phyloP scores from a whole-genome alignment of 1,139 yeast genomes.

The Kurtzmaniella quercitrusa region DNA sequence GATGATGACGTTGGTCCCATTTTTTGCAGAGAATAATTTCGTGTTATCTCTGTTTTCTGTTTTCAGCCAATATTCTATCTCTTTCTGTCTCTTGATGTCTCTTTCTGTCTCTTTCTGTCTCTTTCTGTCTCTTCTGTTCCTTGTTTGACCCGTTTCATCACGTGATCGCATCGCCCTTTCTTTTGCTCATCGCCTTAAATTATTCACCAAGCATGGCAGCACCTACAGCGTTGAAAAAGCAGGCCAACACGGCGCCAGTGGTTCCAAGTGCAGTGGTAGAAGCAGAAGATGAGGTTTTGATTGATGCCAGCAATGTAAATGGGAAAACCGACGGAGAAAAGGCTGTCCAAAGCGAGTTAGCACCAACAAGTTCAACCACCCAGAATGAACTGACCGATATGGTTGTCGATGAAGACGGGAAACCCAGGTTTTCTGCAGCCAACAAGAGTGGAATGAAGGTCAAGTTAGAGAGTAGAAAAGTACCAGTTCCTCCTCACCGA shows the following conservation, averaged over 20 bases:
- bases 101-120: no score
- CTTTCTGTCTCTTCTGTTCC: neutral
- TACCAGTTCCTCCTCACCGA: conserved; percentile 94
- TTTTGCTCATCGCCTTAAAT: neutral
- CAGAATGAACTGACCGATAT: conserved; percentile 43
- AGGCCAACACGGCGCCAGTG: conserved; percentile 10
- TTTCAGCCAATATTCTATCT: no score
- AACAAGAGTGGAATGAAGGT: conserved; percentile 63
- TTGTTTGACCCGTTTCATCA: neutral
- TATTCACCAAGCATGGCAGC: conserved; percentile 52
- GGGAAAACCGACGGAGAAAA: conserved; percentile 1
- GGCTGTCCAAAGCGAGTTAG: conserved; percentile 14
- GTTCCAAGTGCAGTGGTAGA: conserved; percentile 12
- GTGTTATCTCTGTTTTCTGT: no score
- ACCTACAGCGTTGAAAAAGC: conserved; percentile 56
- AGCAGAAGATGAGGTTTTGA: conserved; percentile 62
- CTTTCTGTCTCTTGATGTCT: no score
- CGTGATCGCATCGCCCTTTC: neutral
- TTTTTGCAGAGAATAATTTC: no score
- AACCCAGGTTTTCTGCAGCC: conserved; percentile 82
- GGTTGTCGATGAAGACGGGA: conserved; percentile 81
- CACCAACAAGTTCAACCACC: conserved; percentile 6
- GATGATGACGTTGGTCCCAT: no score
- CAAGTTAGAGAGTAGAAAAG: conserved; percentile 80
- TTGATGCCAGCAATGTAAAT: conserved; percentile 51